phyloP scores from a whole-genome alignment of 2,329 filamentous ascomycete species.

The Talaromyces sp. region DNA sequence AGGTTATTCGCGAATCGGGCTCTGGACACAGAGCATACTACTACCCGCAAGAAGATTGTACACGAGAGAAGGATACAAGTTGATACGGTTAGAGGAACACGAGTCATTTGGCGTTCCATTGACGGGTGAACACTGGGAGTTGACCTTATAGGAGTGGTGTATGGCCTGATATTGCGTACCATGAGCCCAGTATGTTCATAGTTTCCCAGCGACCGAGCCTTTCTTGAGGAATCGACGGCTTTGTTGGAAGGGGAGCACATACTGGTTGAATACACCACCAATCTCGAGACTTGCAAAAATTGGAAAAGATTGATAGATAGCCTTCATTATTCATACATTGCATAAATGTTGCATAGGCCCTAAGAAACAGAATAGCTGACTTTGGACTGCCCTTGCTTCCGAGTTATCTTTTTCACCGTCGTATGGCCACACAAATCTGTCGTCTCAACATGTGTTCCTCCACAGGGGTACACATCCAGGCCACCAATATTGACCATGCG shows the following conservation, averaged over 20 bases:
- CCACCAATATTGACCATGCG: slow-evolving; percentile 30
- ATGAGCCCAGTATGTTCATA: neutral
- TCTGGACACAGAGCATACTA: slow-evolving; percentile 28
- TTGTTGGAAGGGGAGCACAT: neutral
- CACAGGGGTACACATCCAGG: slow-evolving; percentile 30
- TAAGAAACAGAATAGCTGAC: slow-evolving; percentile 24
- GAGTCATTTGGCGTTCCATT: slow-evolving; percentile 22
- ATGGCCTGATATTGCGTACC: neutral
- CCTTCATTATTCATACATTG: neutral
- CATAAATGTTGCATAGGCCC: neutral
- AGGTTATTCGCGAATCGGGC: slow-evolving; percentile 22
- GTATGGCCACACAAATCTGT: slow-evolving; percentile 26
- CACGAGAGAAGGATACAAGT: slow-evolving; percentile 24
- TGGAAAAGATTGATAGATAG: neutral
- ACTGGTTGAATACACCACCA: neutral
- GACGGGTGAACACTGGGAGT: slow-evolving; percentile 26
- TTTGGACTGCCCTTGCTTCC: slow-evolving; percentile 29
- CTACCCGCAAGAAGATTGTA: slow-evolving; percentile 24
- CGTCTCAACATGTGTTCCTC: slow-evolving; percentile 29
- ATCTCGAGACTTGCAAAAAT: neutral
- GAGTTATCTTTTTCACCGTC: slow-evolving; percentile 28
- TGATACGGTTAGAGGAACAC: slow-evolving; percentile 23
- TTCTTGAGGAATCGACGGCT: neutral
- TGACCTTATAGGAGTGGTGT: slow-evolving; percentile 17
- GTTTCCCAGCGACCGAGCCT: neutral